Evolutionary conservation across 495 filamentous ascomycete genomes (phyloP).

Genomic region (Penicillium odoratum): DNA sequence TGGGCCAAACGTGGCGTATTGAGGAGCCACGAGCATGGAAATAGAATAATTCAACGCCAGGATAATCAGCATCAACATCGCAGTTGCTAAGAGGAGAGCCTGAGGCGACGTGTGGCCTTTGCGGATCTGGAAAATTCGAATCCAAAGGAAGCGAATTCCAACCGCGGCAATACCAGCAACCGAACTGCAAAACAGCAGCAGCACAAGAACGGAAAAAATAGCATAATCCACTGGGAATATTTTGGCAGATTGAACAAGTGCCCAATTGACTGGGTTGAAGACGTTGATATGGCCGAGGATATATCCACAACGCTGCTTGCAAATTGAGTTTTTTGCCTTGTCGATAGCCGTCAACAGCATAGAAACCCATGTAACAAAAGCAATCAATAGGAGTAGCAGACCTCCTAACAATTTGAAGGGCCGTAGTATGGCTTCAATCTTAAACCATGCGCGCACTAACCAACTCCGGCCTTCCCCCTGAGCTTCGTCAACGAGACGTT

Average conservation of each 20-base stretch:
- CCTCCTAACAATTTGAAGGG: constrained; percentile 87
- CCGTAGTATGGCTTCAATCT: constrained; percentile 72
- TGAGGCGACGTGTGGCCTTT: constrained; percentile 88
- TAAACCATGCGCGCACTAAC: constrained; percentile 71
- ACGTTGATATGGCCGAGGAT: constrained; percentile 88
- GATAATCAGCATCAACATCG: constrained; percentile 84
- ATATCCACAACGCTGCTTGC: constrained; percentile 88
- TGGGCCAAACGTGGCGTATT: constrained; percentile 91
- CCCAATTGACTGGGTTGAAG: constrained; percentile 93
- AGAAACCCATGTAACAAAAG: constrained; percentile 76
- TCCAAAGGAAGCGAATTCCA: constrained; percentile 94
- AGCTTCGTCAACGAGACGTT: constrained; percentile 80
- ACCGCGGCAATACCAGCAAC: constrained; percentile 81
- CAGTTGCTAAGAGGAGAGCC: constrained; percentile 86
- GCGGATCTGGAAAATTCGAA: constrained; percentile 85
- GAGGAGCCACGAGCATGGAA: constrained; percentile 87
- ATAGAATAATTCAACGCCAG: constrained; percentile 89
- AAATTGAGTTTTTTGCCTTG: constrained; percentile 92
- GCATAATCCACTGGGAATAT: constrained; percentile 92
- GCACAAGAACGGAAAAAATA: constrained; percentile 76
- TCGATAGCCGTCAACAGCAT: constrained; percentile 97
- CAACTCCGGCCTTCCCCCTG: constrained; percentile 69
- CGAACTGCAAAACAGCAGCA: constrained; percentile 83
- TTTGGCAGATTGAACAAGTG: constrained; percentile 77
- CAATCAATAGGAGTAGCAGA: constrained; percentile 68